phyloP scores from a whole-genome alignment of 176 grass and related monocot genomes.

The Phyllostachys edulis region DNA sequence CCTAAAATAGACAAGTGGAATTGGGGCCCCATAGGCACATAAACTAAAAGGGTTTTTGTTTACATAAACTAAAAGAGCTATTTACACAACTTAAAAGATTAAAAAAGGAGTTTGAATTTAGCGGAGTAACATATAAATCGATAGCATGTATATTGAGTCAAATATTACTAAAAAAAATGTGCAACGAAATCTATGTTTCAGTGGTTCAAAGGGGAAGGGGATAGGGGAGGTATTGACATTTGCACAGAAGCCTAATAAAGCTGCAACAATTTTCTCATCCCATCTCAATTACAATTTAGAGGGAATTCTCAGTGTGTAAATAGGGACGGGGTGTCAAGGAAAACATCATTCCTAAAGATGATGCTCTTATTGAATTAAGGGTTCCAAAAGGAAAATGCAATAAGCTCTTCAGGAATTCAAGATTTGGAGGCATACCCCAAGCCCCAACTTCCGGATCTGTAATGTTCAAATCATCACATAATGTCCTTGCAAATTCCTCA shows the following conservation, averaged over 20 bases:
- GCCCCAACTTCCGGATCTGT: conserved; percentile 90
- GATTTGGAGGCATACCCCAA: conserved; percentile 49
- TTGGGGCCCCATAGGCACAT: no score
- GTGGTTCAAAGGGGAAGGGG: not conserved
- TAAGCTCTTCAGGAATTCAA: not conserved
- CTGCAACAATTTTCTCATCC: not conserved
- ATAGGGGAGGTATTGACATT: not conserved
- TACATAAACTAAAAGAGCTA: no score
- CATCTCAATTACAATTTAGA: not conserved
- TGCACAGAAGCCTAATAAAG: not conserved
- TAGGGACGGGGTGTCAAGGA: no score
- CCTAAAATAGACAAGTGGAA: no score
- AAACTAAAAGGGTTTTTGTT: no score
- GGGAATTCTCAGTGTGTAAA: no score
- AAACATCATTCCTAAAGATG: no score
- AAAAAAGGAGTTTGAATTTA: no score
- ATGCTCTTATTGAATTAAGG: not conserved
- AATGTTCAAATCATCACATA: no score
- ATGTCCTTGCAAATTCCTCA: conserved; percentile 82
- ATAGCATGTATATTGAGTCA: not conserved
- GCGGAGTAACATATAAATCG: not conserved
- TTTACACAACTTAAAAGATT: no score
- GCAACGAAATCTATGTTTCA: not conserved
- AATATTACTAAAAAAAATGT: not conserved
- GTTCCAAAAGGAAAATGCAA: not conserved